These are phyloP conservation scores for Lumnitzera littorea DNA, from an alignment of 345 rosid species.

Conservation along the genomic window DNA sequence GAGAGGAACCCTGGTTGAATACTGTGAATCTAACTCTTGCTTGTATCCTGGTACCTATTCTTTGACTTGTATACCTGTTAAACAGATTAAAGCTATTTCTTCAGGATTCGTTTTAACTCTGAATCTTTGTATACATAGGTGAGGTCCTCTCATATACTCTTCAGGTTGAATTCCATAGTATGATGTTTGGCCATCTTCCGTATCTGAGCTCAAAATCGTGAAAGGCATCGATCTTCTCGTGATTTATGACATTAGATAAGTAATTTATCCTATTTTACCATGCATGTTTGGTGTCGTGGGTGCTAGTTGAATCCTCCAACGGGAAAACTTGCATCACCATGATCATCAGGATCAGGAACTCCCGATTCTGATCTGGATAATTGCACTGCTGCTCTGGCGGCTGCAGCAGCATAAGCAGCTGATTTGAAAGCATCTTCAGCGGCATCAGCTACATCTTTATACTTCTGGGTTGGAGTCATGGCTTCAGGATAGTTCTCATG, in stretches of 20 bases:
- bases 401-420: slow-evolving; percentile 43
- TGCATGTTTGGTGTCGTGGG: no score
- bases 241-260: slow-evolving; percentile 1
- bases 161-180: background rate
- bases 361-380: slow-evolving; percentile 30
- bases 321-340: slow-evolving; percentile 1
- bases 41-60: no score
- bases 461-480: slow-evolving; percentile 9
- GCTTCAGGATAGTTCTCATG: slow-evolving; percentile 13
- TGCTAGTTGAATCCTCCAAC: no score
- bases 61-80: no score
- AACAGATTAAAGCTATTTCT: no score
- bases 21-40: no score
- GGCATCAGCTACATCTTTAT: slow-evolving; percentile 28
- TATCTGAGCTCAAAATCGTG: slow-evolving; percentile 9
- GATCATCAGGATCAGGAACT: slow-evolving; percentile 13
- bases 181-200: slow-evolving; percentile 7
- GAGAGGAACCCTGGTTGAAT: no score
- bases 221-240: slow-evolving; percentile 5
- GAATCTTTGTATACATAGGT: no score
- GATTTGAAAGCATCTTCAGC: slow-evolving; percentile 40
- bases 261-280: background rate
- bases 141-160: background rate
- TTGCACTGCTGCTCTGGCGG: slow-evolving; percentile 38
- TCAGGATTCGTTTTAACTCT: no score